Percentiles rank a stretch among this genome's conserved stretches.
Evolutionary conservation across 2,329 filamentous ascomycete species (phyloP).

Genomic region (Rugonectria rugulosa): DNA sequence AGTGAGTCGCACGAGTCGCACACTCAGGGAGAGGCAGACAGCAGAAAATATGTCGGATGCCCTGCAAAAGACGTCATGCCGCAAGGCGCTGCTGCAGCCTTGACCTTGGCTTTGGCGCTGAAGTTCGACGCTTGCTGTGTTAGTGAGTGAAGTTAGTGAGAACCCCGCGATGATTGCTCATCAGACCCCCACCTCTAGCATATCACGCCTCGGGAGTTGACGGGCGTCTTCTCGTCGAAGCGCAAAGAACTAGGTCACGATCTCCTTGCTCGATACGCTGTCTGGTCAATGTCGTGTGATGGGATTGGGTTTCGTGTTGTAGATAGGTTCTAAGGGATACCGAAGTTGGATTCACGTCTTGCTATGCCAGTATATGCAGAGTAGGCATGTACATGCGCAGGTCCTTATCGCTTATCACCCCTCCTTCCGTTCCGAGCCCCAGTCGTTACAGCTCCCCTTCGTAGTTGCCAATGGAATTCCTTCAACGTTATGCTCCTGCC

Average conservation of each 20-base stretch:
- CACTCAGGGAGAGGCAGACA: background rate
- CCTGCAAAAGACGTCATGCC: slow-evolving; percentile 11
- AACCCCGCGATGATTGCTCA: slow-evolving; percentile 1
- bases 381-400: no score
- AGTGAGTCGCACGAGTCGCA: background rate
- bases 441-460: background rate
- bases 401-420: slow-evolving; percentile 31
- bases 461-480: background rate
- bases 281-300: no score
- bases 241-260: no score
- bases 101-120: background rate
- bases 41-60: background rate
- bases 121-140: slow-evolving; percentile 2
- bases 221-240: no score
- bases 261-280: background rate
- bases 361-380: background rate
- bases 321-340: no score
- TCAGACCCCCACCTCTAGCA: no score
- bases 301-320: no score
- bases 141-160: no score
- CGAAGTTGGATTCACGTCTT: background rate
- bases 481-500: background rate
- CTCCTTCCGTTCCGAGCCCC: slow-evolving; percentile 13
- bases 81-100: background rate
- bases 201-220: no score